Conservation (phyloP, 192 early-diverging fungal species). For the Podila clonocystis region DNA sequence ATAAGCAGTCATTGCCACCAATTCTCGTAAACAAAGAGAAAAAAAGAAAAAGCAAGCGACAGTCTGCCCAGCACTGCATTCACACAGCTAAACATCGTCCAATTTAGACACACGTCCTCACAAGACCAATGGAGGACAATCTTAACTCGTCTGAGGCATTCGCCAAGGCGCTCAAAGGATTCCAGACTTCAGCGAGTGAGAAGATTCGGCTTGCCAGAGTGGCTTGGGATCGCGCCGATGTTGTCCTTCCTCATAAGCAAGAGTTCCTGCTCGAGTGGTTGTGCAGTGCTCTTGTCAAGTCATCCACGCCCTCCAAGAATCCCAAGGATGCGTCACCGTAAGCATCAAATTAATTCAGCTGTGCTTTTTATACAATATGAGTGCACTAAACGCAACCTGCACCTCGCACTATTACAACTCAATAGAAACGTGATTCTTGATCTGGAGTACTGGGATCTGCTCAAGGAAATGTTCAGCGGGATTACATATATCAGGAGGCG, state of each 20-base stretch:
- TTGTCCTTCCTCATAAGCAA: slow-evolving; percentile 51
- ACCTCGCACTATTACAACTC: not conserved
- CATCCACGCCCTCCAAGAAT: slow-evolving; percentile 25
- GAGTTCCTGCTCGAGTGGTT: slow-evolving; percentile 54
- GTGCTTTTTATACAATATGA: not conserved
- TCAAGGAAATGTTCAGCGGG: slow-evolving; percentile 27
- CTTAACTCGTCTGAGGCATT: slow-evolving; percentile 46
- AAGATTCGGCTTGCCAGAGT: slow-evolving; percentile 43
- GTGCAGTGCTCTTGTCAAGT: slow-evolving; percentile 42
- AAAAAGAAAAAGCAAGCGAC: not conserved
- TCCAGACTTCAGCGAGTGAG: slow-evolving; percentile 26
- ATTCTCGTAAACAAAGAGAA: too few relatives aligned
- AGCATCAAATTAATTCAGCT: not conserved
- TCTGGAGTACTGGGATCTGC: slow-evolving; percentile 42
- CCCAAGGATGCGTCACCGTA: slow-evolving; percentile 30
- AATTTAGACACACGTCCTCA: not conserved
- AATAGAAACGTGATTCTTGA: slow-evolving; percentile 23
- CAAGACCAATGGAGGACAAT: slow-evolving; percentile 30
- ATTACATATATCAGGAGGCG: slow-evolving; percentile 23
- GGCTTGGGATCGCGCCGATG: slow-evolving; percentile 33
- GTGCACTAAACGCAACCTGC: not conserved
- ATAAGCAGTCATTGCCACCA: too few relatives aligned
- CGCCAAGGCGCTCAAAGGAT: slow-evolving; percentile 47
- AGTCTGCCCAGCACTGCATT: not conserved
- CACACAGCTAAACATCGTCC: not conserved